Evolutionary conservation across 768 basidiomycete species (phyloP).

Genomic region (Pisolithus tinctorius): DNA sequence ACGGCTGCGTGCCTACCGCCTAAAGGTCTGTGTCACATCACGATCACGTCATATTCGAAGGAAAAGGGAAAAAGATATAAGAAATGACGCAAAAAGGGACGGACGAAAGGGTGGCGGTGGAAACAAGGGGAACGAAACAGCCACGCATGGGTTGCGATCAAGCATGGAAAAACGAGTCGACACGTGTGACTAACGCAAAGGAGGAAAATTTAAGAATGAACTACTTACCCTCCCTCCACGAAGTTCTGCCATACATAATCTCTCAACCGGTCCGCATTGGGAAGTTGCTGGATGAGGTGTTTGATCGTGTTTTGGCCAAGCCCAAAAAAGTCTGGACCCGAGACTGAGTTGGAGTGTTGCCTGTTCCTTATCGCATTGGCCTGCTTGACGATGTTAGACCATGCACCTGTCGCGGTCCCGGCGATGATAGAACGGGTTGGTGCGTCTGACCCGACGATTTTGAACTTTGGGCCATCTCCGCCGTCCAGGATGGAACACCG

Average conservation of each 20-base stretch:
- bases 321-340: slow-evolving; percentile 85
- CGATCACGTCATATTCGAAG: slow-evolving; percentile 27
- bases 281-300: slow-evolving; percentile 82
- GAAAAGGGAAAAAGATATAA: slow-evolving; percentile 15
- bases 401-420: slow-evolving; percentile 84
- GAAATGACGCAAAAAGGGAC: no score
- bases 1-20: slow-evolving; percentile 81
- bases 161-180: neutral
- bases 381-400: slow-evolving; percentile 77
- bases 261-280: slow-evolving; percentile 59
- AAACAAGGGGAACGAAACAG: slow-evolving; percentile 10
- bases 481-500: slow-evolving; percentile 81
- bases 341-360: slow-evolving; percentile 81
- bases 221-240: slow-evolving; percentile 75
- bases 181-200: neutral
- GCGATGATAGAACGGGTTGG: slow-evolving; percentile 70
- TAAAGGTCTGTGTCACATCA: slow-evolving; percentile 47
- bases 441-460: slow-evolving; percentile 69
- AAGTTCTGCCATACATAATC: slow-evolving; percentile 88
- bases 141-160: neutral
- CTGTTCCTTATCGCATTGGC: slow-evolving; percentile 77
- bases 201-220: slow-evolving; percentile 7
- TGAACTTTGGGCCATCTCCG: slow-evolving; percentile 80
- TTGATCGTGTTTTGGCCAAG: slow-evolving; percentile 85
- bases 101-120: slow-evolving; percentile 10